Evolutionary conservation across 2,329 filamentous ascomycete genomes (phyloP), one percentile per base, ranked within the genome.

Genomic region (Aspergillus ustus): DNA sequence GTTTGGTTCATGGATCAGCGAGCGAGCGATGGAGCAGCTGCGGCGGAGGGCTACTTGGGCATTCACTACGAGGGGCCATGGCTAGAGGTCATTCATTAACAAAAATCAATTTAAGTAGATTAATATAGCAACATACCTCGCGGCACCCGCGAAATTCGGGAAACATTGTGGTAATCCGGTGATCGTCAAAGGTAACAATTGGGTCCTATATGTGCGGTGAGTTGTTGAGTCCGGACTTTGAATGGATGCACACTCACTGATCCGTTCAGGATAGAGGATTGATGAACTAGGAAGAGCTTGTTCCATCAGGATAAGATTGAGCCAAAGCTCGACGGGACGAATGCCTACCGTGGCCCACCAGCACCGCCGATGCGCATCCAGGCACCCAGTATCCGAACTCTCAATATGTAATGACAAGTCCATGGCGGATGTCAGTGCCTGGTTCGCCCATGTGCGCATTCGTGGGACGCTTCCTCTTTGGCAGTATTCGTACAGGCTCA

Each of bases 371-470:
- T 9, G 31, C 31, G 31, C 31, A 37, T 37, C 31, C 7, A 63
- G 62, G 37, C 57, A 62, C 1, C 20, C 52, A 13, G 31, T 37
- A 4, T 37, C 31, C 4, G 4, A 4, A 9, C 7, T 9, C 31
- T 37, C 31, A 8, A 37, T 4, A 9, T 72, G 67, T 9, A 72
- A 57, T 2, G 65, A 66, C 7, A 68, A 52, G 54, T 72, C 70
- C 67, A 72, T 70, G 17, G 70, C 69, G 13, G 66, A 64, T 1
- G 69, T 71, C 2, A 71, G 22, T n/a, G 70, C 70, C 20, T 71
- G 64, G 34, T 71, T 68, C 7, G 66, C 60, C 7, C 69, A 67
- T 45, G 59, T 59, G 9, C 70, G 66, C 70, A 72, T 72, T 40
- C 63, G 62, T 1, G 64, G 61, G 4, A 65, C 40, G 48, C 68